Evolutionary conservation across 768 basidiomycete species (phyloP).

Genomic region (Podaxis sp.): DNA sequence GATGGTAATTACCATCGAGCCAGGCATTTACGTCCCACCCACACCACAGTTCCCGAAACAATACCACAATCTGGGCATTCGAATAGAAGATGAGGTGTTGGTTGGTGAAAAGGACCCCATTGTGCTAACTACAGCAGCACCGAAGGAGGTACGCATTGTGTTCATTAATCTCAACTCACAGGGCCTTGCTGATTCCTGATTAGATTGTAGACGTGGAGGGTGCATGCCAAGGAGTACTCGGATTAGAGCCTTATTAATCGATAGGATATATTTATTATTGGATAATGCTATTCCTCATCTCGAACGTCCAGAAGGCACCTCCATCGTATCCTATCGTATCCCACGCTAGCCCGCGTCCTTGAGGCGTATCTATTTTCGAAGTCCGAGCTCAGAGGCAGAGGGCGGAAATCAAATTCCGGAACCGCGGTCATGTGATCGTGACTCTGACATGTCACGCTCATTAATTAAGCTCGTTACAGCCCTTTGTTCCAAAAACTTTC

Average conservation of each 20-base stretch:
- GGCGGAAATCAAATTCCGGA: neutral
- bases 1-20: constrained; percentile 93
- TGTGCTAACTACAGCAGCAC: constrained; percentile 70
- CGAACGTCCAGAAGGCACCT: neutral
- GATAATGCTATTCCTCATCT: neutral
- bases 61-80: constrained; percentile 89
- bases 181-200: constrained; percentile 19
- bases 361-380: neutral
- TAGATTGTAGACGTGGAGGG: constrained; percentile 77
- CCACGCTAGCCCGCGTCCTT: neutral
- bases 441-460: constrained; percentile 5
- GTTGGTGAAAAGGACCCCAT: constrained; percentile 60
- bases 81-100: constrained; percentile 90
- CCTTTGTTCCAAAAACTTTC: constrained; percentile 7
- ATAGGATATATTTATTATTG: neutral
- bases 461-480: constrained; percentile 11
- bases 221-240: constrained; percentile 71
- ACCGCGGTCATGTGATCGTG: constrained; percentile 13
- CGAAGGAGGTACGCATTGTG: constrained; percentile 65
- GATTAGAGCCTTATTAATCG: constrained; percentile 49
- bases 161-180: constrained; percentile 2
- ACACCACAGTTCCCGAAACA: constrained; percentile 74
- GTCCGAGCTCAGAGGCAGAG: neutral
- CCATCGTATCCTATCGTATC: neutral
- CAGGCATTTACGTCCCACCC: constrained; percentile 90